Conservation (phyloP, 768 basidiomycete species). For the Psilocybe sp. region DNA sequence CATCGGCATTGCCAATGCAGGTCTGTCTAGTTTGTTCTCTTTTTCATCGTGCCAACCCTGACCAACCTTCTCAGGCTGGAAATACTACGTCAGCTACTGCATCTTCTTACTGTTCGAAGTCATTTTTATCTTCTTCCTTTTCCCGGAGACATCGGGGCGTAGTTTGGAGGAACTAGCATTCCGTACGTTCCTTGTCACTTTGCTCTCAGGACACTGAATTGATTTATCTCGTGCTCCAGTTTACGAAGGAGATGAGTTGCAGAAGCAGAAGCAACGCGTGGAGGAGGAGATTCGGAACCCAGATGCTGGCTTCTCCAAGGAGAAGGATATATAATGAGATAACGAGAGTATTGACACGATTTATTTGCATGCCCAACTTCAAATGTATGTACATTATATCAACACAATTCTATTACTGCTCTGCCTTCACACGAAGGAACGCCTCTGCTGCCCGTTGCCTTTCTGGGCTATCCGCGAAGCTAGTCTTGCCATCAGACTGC, state of each 20-base stretch:
- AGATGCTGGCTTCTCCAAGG: slow-evolving; percentile 10
- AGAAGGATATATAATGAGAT: slow-evolving; percentile 4
- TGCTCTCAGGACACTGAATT: too few relatives aligned
- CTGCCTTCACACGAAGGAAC: slow-evolving; percentile 13
- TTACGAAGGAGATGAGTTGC: slow-evolving; percentile 40
- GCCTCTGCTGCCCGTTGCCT: slow-evolving; percentile 10
- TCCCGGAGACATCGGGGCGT: slow-evolving; percentile 55
- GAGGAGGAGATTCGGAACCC: slow-evolving; percentile 34
- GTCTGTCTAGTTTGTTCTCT: slow-evolving; percentile 15
- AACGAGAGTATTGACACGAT: background rate
- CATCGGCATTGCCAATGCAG: slow-evolving; percentile 54
- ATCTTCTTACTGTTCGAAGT: slow-evolving; percentile 53
- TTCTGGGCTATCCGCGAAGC: slow-evolving; percentile 1
- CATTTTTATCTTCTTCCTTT: slow-evolving; percentile 55
- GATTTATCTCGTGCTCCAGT: slow-evolving; percentile 27
- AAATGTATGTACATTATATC: background rate
- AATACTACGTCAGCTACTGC: slow-evolving; percentile 55
- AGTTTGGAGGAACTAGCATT: slow-evolving; percentile 60
- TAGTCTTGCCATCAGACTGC: background rate
- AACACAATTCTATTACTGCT: background rate
- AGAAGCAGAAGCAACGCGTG: slow-evolving; percentile 39
- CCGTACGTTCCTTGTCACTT: slow-evolving; percentile 42
- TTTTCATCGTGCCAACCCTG: background rate
- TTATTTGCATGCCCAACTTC: background rate
- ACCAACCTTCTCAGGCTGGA: slow-evolving; percentile 37